A percentile compares a stretch with the other conserved stretches of the same genome.
Conservation (phyloP, 352 stramenopile species). For the Phytophthora cajani region DNA sequence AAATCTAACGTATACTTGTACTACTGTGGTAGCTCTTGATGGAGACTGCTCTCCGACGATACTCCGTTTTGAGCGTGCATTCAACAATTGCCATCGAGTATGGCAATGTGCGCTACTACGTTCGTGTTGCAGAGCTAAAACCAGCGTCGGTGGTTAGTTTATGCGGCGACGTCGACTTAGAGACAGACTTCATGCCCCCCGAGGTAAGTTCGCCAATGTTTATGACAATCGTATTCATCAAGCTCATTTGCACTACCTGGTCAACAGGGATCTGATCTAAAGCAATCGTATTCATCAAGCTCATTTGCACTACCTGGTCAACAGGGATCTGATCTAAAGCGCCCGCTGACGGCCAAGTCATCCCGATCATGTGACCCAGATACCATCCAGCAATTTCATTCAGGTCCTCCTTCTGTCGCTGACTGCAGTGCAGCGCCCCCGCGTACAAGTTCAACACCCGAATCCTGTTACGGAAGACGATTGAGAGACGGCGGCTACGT, state of each 20-base stretch:
- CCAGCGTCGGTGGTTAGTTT: slow-evolving; percentile 53
- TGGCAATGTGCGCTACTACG: slow-evolving; percentile 45
- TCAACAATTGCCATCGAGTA: slow-evolving; percentile 68
- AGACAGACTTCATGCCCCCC: slow-evolving; percentile 61
- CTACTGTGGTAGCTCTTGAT: slow-evolving; percentile 56
- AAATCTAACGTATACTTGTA: background rate
- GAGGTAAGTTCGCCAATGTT: slow-evolving; percentile 14
- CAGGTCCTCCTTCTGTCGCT: background rate
- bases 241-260: background rate
- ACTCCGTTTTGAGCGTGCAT: slow-evolving; percentile 60
- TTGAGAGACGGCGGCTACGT: slow-evolving; percentile 31
- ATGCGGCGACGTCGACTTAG: slow-evolving; percentile 70
- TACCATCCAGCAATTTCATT: background rate
- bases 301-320: background rate
- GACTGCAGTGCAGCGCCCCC: background rate
- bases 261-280: slow-evolving; percentile 25
- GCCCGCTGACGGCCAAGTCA: slow-evolving; percentile 16
- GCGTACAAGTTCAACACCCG: background rate
- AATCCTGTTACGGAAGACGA: slow-evolving; percentile 16
- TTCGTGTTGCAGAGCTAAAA: slow-evolving; percentile 63
- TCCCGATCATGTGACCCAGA: background rate
- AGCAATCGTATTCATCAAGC: background rate
- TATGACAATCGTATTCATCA: background rate
- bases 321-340: slow-evolving; percentile 27
- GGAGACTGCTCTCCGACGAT: slow-evolving; percentile 62